A percentile compares a stretch with the other conserved stretches of the same genome.
Conservation (phyloP, 768 basidiomycete genomes). For the Rhodotorula paludigena region DNA sequence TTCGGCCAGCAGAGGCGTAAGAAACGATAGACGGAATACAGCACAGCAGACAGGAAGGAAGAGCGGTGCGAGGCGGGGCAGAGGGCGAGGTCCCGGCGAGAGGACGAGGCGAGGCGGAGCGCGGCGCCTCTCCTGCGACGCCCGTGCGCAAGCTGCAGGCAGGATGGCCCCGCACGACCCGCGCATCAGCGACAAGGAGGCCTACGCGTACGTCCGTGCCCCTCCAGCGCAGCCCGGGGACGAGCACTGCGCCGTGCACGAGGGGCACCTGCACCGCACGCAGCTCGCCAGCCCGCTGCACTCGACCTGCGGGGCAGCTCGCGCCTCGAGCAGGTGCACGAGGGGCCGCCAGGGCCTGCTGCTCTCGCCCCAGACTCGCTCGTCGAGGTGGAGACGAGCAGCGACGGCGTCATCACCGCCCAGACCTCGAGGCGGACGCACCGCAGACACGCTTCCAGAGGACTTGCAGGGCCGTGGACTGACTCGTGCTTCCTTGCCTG, state of each 20-base stretch:
- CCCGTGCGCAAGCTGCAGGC: not conserved
- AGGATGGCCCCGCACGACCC: constrained; percentile 26
- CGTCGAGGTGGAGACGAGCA: not conserved
- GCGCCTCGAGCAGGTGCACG: not conserved
- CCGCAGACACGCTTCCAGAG: not conserved
- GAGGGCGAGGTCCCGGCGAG: too few species aligned
- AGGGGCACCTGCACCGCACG: too few species aligned
- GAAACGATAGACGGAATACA: too few species aligned
- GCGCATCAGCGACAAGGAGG: constrained; percentile 31
- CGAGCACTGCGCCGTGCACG: not conserved
- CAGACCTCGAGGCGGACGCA: not conserved
- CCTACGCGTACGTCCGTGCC: constrained; percentile 11
- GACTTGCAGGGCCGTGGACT: not conserved
- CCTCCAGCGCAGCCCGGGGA: not conserved
- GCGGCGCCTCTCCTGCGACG: too few species aligned
- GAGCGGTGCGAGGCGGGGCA: too few species aligned
- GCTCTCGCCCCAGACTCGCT: not conserved
- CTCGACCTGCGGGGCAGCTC: not conserved
- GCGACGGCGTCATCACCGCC: not conserved
- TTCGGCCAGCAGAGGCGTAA: too few species aligned
- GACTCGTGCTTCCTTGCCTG: not conserved
- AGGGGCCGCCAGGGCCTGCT: not conserved
- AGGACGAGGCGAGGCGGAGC: too few species aligned
- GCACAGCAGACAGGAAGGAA: too few species aligned
- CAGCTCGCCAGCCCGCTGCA: not conserved